phyloP scores from a whole-genome alignment of 2,329 filamentous ascomycete species.

The Penicillium sp. region DNA sequence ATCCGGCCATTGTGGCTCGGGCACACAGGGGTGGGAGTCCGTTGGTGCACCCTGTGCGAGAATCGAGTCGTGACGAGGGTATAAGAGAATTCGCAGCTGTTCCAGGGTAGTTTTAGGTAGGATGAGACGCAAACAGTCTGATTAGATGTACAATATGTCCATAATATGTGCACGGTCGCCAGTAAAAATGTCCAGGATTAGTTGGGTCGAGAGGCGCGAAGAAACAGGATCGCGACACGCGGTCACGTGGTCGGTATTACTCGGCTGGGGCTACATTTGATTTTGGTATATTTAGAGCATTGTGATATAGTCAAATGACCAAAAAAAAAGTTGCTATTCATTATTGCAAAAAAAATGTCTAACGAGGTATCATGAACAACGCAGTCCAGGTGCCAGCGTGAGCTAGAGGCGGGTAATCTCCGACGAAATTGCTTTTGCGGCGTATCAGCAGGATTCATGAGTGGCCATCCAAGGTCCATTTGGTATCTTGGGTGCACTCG shows the following conservation, averaged over 20 bases:
- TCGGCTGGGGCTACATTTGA: neutral
- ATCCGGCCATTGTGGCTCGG: slow-evolving; percentile 26
- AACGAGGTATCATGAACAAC: slow-evolving; percentile 13
- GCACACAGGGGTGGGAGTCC: neutral
- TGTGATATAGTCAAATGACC: neutral
- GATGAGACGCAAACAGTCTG: neutral
- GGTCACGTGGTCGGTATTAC: slow-evolving; percentile 22
- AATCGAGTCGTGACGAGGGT: neutral
- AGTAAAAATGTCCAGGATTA: neutral
- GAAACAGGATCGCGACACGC: slow-evolving; percentile 25
- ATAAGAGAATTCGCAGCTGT: neutral
- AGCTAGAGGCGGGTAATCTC: slow-evolving; percentile 3
- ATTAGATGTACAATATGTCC: slow-evolving; percentile 16
- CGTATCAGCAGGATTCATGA: slow-evolving; percentile 3
- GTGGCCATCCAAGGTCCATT: neutral
- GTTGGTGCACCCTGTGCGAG: neutral
- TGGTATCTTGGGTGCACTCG: neutral
- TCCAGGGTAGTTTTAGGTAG: neutral
- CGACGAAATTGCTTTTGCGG: neutral
- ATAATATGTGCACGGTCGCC: neutral
- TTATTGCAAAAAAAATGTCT: slow-evolving; percentile 9
- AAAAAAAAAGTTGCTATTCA: slow-evolving; percentile 6
- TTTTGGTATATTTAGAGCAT: neutral
- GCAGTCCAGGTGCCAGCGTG: slow-evolving; percentile 3
- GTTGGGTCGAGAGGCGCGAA: slow-evolving; percentile 8